phyloP scores from a whole-genome alignment of 1,284 basidiomycete genomes.

The Heterobasidion occidentale region DNA sequence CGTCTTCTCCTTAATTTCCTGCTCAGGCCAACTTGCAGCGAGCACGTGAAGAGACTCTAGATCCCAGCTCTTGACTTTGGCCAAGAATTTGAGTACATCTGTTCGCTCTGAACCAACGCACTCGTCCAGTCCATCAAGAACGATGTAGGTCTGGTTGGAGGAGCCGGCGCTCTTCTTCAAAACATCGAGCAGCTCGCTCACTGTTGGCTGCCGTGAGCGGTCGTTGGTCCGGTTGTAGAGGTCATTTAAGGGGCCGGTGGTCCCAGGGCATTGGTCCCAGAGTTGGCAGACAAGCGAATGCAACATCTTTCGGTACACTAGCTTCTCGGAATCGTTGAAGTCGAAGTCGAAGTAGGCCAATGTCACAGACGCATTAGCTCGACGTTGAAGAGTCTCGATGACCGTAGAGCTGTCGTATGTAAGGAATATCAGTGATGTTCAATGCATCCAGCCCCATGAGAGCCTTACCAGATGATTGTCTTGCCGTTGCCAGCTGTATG shows the following conservation, averaged over 20 bases:
- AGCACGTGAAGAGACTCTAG: not conserved
- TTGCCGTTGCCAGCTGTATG: not conserved
- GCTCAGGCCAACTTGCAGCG: not conserved
- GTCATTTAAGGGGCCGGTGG: not conserved
- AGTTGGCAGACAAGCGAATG: not conserved
- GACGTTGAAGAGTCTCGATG: not conserved
- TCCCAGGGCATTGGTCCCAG: not conserved
- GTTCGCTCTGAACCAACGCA: not conserved
- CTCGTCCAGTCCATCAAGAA: slow-evolving; percentile 3
- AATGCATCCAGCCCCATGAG: accelerated
- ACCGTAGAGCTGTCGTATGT: not conserved
- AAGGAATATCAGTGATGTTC: no score
- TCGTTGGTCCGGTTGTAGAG: not conserved
- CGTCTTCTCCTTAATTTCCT: not conserved
- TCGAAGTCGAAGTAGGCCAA: slow-evolving; percentile 2
- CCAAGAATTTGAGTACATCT: not conserved
- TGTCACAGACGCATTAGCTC: not conserved
- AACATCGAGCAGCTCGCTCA: not conserved
- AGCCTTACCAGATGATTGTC: not conserved
- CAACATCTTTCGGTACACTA: not conserved
- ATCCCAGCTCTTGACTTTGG: not conserved
- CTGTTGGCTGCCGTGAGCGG: not conserved
- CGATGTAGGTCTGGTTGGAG: not conserved
- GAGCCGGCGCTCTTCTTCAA: not conserved
- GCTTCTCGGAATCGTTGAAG: slow-evolving; percentile 1